Conservation (phyloP, 345 rosid species). For the Euphorbia pulcherrima region DNA sequence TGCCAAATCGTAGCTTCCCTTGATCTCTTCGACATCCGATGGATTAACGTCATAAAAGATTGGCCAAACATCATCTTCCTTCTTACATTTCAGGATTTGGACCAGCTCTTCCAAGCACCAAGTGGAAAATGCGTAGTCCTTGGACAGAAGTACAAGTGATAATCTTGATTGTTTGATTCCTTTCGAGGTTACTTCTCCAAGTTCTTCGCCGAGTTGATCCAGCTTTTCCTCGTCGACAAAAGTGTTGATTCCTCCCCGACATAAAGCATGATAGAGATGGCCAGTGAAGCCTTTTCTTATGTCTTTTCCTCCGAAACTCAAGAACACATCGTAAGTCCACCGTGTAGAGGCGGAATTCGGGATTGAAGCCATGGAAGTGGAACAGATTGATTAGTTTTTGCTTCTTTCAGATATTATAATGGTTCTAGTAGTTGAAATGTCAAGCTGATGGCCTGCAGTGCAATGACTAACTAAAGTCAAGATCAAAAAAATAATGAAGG, state of each 20-base stretch:
- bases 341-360: background rate
- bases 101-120: conserved; percentile 16
- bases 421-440: background rate
- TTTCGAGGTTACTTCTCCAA: background rate
- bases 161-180: conserved; percentile 11
- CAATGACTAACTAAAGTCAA: background rate
- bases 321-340: conserved; percentile 15
- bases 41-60: conserved; percentile 17
- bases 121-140: conserved; percentile 7
- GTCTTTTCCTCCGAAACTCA: conserved; percentile 14
- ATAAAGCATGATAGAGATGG: conserved; percentile 12
- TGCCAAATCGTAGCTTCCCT: conserved; percentile 2
- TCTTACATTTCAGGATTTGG: background rate
- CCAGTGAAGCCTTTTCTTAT: conserved; percentile 7
- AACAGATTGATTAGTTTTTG: background rate
- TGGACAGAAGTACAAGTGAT: conserved; percentile 2
- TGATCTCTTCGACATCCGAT: conserved; percentile 4
- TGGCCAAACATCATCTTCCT: background rate
- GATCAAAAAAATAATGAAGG: background rate
- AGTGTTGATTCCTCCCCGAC: conserved; percentile 3
- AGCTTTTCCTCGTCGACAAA: conserved; percentile 7
- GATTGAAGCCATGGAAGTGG: background rate
- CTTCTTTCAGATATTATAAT: background rate
- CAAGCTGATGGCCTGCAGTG: background rate
- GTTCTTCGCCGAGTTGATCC: background rate